These are phyloP conservation scores for Chlamydomonas eustigma DNA, from an alignment of 139 green algal species.

Conservation along the genomic window DNA sequence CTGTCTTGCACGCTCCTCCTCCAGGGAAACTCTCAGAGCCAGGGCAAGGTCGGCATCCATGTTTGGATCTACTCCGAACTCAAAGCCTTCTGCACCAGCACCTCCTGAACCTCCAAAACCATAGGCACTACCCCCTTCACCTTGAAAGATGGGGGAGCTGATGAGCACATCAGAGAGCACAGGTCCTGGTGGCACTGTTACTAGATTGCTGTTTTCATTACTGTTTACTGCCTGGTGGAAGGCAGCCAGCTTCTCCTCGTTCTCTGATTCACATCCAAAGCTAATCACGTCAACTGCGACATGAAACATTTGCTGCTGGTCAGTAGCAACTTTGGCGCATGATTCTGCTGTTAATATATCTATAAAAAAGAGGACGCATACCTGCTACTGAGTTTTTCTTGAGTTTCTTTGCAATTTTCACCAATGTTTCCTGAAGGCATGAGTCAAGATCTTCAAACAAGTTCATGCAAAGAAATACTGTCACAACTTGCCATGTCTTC, in stretches of 20 bases:
- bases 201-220: conserved; percentile 90
- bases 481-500: conserved; percentile 68
- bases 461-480: not conserved
- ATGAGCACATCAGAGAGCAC: conserved; percentile 91
- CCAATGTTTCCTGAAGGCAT: conserved; percentile 59
- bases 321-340: no score
- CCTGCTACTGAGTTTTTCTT: conserved; percentile 99
- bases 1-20: conserved; percentile 94
- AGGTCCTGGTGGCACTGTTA: conserved; percentile 83
- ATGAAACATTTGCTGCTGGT: no score
- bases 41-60: conserved; percentile 95
- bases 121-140: conserved; percentile 56
- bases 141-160: conserved; percentile 86
- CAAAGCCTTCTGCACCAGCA: conserved; percentile 64
- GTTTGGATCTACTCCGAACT: conserved; percentile 96
- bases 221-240: conserved; percentile 92
- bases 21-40: conserved; percentile 86
- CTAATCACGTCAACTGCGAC: conserved; percentile 84
- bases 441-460: not conserved
- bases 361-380: no score
- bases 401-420: conserved; percentile 98
- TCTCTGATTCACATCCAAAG: conserved; percentile 74
- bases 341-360: no score
- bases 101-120: conserved; percentile 42
- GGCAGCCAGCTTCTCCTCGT: conserved; percentile 88